phyloP scores from a whole-genome alignment of 129 eudicot species.

The Tagetes patula region DNA sequence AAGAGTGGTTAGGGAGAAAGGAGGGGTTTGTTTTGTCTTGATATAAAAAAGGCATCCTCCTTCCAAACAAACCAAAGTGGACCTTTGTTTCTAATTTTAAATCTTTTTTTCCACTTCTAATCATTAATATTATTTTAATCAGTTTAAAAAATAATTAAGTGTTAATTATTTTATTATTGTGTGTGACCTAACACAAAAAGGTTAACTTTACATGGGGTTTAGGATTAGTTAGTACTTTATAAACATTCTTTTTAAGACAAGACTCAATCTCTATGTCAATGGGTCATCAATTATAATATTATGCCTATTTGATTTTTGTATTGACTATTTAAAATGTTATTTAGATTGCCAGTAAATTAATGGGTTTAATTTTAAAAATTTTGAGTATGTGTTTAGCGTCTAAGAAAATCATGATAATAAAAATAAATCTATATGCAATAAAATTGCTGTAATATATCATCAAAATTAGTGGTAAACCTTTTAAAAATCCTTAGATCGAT shows the following conservation, averaged over 20 bases:
- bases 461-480: no score
- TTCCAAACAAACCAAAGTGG: constrained; percentile 45
- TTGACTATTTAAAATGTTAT: no score
- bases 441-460: neutral
- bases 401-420: neutral
- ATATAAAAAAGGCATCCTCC: constrained; percentile 41
- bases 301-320: neutral
- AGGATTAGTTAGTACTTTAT: constrained; percentile 35
- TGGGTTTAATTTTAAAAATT: neutral
- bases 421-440: neutral
- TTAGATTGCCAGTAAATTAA: neutral
- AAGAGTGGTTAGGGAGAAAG: constrained; percentile 44
- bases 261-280: neutral
- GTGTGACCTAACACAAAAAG: constrained; percentile 17
- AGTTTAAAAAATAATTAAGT: neutral
- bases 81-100: constrained; percentile 32
- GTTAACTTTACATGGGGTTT: constrained; percentile 33
- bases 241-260: constrained; percentile 33
- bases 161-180: constrained; percentile 17
- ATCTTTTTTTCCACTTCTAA: constrained; percentile 12
- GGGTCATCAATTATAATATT: constrained; percentile 2
- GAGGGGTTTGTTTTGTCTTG: constrained; percentile 42
- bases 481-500: no score
- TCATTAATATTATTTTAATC: constrained; percentile 15
- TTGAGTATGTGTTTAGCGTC: neutral